Evolutionary conservation across 768 basidiomycete genomes (phyloP), one percentile per base, ranked within the genome.

Genomic region (Pisolithus sp.): DNA sequence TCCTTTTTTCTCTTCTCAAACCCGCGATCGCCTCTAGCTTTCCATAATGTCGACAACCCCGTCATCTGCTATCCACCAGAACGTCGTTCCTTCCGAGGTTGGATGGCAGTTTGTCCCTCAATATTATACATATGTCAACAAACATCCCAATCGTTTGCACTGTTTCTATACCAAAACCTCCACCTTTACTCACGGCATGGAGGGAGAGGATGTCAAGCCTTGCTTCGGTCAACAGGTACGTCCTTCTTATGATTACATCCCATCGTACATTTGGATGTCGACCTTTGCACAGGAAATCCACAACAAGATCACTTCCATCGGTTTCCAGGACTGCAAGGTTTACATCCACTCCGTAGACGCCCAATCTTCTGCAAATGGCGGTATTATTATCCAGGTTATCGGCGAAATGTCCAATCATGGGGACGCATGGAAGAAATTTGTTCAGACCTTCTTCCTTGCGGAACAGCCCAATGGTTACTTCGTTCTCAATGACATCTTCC

Each of bases 81-180:
- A 76, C 66, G 84, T 89, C 76, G 75, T 86, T 76, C 89, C 89
- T 71, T 91, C 86, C 61, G 92, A 96, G 76, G 94, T 97, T 67
- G 93, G 94, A 73, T 97, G 93, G 93, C 93, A 97, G 73, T 97
- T 97, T 75, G 93, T 96, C 61, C 92, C 93, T 46, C 94, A 99
- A 73, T 98, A 98, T 76, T 99, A 99, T 76, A 95, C 90, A 62
- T 95, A 90, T 78, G 88, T 99, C 70, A 96, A 98, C 82, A 93
- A 96, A 75, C 85, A 93, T 56, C 95, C 95, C 64, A 77, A 89
- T 73, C 89, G 93, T 71, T 82, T 98, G 62, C 96, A 99, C 73
- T 93, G 93, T 73, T 98, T 98, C 77, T 98, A 98, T 79, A 96
- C 86, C 69, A 97, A 97, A 82, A 82, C 81, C 64, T 96, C 93